Evolutionary conservation across 495 filamentous ascomycete species (phyloP).

Genomic region (Penicillium goetzii): DNA sequence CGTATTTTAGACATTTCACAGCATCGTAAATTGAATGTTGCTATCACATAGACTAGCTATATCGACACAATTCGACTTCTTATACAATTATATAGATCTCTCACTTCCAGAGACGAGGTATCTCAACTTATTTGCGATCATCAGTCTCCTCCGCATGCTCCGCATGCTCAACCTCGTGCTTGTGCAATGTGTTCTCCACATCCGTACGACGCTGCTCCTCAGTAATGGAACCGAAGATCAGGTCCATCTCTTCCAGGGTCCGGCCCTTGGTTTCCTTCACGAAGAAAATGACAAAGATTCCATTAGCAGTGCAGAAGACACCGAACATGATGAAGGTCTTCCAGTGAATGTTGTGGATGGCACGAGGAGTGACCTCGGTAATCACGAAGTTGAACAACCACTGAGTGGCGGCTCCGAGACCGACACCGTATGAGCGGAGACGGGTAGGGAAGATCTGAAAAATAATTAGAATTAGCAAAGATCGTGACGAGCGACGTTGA

Average conservation of each 20-base stretch:
- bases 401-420: constrained; percentile 61
- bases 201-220: constrained; percentile 39
- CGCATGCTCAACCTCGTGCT: constrained; percentile 32
- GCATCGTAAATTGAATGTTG: background rate
- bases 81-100: background rate
- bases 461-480: constrained; percentile 18
- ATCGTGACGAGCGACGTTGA: background rate
- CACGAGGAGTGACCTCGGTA: constrained; percentile 42
- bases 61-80: background rate
- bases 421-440: constrained; percentile 71
- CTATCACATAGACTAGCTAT: background rate
- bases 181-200: constrained; percentile 48
- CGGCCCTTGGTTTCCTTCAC: constrained; percentile 65
- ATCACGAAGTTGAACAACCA: constrained; percentile 54
- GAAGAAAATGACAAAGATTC: constrained; percentile 49
- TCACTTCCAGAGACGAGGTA: background rate
- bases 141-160: constrained; percentile 31
- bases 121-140: constrained; percentile 9
- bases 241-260: constrained; percentile 54
- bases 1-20: background rate
- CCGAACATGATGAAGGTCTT: constrained; percentile 61
- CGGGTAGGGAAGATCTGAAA: constrained; percentile 74
- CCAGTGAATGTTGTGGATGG: constrained; percentile 54
- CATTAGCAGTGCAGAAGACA: constrained; percentile 48
- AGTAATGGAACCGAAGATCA: constrained; percentile 49